phyloP scores from a whole-genome alignment of 2,329 filamentous ascomycete species.

The Botryosphaeria agaves region DNA sequence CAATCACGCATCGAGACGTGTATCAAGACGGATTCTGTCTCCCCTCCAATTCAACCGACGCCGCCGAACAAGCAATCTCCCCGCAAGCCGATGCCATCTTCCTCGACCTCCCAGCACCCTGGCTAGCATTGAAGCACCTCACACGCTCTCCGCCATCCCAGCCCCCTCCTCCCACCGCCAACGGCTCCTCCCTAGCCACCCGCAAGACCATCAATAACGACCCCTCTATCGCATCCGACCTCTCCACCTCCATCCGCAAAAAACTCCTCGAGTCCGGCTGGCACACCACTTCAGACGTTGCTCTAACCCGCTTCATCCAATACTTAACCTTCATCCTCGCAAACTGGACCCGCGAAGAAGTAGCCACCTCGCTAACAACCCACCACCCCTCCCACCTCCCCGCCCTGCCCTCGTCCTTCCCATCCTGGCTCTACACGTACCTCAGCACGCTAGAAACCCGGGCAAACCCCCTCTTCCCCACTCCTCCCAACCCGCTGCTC shows the following conservation, averaged over 20 bases:
- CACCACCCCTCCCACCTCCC: too few species aligned
- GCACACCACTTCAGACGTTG: background rate
- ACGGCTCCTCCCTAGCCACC: conserved; percentile 5
- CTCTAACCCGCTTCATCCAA: too few species aligned
- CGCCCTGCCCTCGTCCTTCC: conserved; percentile 1
- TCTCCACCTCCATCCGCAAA: conserved; percentile 1
- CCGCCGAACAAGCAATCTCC: conserved; percentile 25
- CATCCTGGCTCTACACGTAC: too few species aligned
- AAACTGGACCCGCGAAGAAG: too few species aligned
- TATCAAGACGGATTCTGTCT: conserved; percentile 58
- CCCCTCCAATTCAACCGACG: conserved; percentile 3
- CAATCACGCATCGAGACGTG: conserved; percentile 63
- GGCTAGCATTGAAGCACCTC: conserved; percentile 64
- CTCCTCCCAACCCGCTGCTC: too few species aligned
- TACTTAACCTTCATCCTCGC: too few species aligned
- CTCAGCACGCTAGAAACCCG: too few species aligned
- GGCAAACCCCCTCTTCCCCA: too few species aligned
- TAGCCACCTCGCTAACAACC: too few species aligned
- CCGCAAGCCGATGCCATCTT: conserved; percentile 57
- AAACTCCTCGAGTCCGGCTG: too few species aligned
- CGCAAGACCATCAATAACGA: conserved; percentile 2
- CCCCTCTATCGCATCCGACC: conserved; percentile 1
- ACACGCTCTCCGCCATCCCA: conserved; percentile 28
- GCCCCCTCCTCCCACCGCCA: conserved; percentile 7
- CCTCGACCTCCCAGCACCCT: conserved; percentile 65